Evolutionary conservation across 768 basidiomycete genomes (phyloP).

Genomic region (Hirschioporus abietinus): DNA sequence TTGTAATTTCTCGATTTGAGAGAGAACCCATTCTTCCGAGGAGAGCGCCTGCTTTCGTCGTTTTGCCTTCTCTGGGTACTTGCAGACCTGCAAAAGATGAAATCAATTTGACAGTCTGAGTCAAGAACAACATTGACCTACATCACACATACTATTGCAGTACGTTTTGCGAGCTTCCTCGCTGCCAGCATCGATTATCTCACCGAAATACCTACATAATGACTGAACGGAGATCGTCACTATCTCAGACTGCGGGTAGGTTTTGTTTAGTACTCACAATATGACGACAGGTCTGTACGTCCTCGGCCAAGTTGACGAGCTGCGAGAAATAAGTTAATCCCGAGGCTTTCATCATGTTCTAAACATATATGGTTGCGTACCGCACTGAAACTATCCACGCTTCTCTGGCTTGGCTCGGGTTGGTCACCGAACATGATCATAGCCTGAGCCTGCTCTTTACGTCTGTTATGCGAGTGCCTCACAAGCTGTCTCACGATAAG

Average conservation of each 20-base stretch:
- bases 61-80: constrained; percentile 63
- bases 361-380: constrained; percentile 42
- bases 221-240: constrained; percentile 32
- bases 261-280: constrained; percentile 41
- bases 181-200: constrained; percentile 49
- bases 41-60: constrained; percentile 47
- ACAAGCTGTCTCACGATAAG: constrained; percentile 50
- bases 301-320: constrained; percentile 56
- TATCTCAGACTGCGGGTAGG: neutral
- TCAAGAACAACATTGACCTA: constrained; percentile 28
- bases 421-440: constrained; percentile 29
- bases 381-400: constrained; percentile 54
- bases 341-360: neutral
- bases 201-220: constrained; percentile 81
- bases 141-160: constrained; percentile 81
- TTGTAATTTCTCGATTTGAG: constrained; percentile 15
- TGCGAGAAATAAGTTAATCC: constrained; percentile 27
- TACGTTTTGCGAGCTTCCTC: constrained; percentile 39
- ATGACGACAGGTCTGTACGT: constrained; percentile 57
- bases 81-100: constrained; percentile 54
- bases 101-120: neutral
- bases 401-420: constrained; percentile 61
- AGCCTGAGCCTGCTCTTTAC: constrained; percentile 31
- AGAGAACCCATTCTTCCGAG: constrained; percentile 27
- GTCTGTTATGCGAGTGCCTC: constrained; percentile 37